Conservation (phyloP, 164 flowering plant genomes). For the Kingdonia uniflora region DNA sequence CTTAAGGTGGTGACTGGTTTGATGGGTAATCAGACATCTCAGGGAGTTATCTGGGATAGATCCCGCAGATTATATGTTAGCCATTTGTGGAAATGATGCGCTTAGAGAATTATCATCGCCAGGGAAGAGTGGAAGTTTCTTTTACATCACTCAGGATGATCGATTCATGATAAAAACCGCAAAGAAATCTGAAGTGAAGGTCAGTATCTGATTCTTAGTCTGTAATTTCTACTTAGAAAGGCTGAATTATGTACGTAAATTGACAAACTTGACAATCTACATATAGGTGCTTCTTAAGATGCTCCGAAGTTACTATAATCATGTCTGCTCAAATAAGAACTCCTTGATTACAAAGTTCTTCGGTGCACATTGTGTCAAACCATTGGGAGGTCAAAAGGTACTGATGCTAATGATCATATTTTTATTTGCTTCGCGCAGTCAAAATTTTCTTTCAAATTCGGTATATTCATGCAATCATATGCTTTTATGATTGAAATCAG, state of each 20-base stretch:
- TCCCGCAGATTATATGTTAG: constrained; percentile 85
- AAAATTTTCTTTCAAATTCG: neutral
- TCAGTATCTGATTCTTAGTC: constrained; percentile 1
- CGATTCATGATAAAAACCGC: constrained; percentile 84
- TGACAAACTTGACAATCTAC: neutral
- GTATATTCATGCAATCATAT: neutral
- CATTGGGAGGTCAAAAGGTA: constrained; percentile 59
- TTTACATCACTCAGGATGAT: constrained; percentile 82
- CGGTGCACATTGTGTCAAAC: constrained; percentile 86
- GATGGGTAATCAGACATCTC: constrained; percentile 34
- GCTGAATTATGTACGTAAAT: neutral
- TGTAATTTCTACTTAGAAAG: neutral
- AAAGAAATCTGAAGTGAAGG: constrained; percentile 20
- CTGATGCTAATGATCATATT: neutral
- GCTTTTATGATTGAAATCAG: constrained; percentile 24
- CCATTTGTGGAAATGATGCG: constrained; percentile 82
- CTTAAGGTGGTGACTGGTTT: constrained; percentile 1
- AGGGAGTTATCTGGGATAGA: constrained; percentile 66
- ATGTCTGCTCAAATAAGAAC: constrained; percentile 54
- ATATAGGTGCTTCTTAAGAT: constrained; percentile 69
- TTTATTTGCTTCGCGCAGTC: too few species aligned
- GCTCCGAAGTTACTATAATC: constrained; percentile 75
- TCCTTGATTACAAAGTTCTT: constrained; percentile 73
- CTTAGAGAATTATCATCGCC: constrained; percentile 84
- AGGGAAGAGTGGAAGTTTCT: constrained; percentile 86